Evolutionary conservation across 2,329 filamentous ascomycete genomes (phyloP).

Genomic region (Fusarium kyushuense): DNA sequence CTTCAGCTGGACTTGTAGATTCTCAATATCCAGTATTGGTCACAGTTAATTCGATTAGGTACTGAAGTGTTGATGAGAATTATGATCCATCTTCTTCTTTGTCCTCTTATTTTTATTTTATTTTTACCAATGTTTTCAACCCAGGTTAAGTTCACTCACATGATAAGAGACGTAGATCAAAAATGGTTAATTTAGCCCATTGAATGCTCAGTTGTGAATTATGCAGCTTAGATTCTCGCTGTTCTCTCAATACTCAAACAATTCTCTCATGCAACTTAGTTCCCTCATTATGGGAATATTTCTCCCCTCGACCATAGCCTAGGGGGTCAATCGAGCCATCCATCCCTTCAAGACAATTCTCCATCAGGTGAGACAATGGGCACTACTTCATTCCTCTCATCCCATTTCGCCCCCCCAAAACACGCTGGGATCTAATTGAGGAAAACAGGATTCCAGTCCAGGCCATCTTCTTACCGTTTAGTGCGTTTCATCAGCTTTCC

Average conservation of each 20-base stretch:
- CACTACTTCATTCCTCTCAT: conserved; percentile 36
- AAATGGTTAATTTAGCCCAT: no score
- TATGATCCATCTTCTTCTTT: no score
- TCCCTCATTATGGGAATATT: accelerated
- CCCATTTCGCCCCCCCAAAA: conserved; percentile 26
- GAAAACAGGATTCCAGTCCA: conserved; percentile 9
- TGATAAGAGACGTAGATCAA: no score
- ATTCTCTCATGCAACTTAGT: accelerated
- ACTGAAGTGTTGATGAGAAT: background rate
- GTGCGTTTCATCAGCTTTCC: conserved; percentile 7
- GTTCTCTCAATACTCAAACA: background rate
- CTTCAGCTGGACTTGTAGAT: background rate
- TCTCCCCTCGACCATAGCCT: accelerated
- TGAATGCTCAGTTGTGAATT: no score
- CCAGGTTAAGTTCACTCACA: no score
- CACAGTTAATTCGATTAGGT: background rate
- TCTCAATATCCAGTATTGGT: background rate
- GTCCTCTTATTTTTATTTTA: no score
- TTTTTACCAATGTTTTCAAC: no score
- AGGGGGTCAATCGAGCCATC: background rate
- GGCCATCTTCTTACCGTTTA: background rate
- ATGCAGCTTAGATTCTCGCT: no score
- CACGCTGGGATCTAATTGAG: conserved; percentile 5
- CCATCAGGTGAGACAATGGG: conserved; percentile 36
- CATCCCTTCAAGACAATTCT: background rate